Base-by-base conservation (phyloP, 2,329 filamentous ascomycete genomes). In the Epichloe uncinata region DNA sequence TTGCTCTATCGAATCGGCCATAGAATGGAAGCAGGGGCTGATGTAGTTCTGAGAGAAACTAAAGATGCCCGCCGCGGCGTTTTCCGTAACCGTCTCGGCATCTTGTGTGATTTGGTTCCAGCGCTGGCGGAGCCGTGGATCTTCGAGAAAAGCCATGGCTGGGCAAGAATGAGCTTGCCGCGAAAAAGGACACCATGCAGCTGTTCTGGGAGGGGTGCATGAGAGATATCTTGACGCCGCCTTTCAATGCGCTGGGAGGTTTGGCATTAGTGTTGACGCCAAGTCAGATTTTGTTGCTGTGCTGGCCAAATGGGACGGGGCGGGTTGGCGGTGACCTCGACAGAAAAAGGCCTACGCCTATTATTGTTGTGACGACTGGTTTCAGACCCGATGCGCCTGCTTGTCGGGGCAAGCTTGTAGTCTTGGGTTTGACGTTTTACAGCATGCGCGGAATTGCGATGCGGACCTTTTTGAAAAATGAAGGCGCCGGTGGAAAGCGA, bases 101-200 rank as follows among this genome's bases (percentile, higher is more conserved):
- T 91, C 95, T 58, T 93, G 85, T 6, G 87, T 84, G 64, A 96
- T 84, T 63, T 93, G 87, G 65, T 96, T 94, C 78, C 95, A 87
- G 59, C 87, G 88, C 67, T 95, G 89, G 57, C 90, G 87, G 66
- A 95, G 81, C 61, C 90, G 86, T 53, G 90, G 90, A 68, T 96
- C 90, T 62, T 84, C 79, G 56, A 84, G 72, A 57, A 84, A 80
- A 49, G 75, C 70, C 77, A 80, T 80, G 54, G 15, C 57, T 47
- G 53, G 55, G 43, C 42, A 48, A 48, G 56, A 43, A 55, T 50
- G 26, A 47, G 48, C 51, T 49, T 46, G 46, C 47, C 50, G 42
- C 46, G 18, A 30, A 12, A 20, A 38, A 15, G 15, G 38, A 43
- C 42, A 45, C 20, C 47, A 49, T 52, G 34, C 15, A 44, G 20